Evolutionary conservation across 225 moss, liverwort and hornwort genomes (phyloP).

Genomic region (Antitrichia curtipendula): DNA sequence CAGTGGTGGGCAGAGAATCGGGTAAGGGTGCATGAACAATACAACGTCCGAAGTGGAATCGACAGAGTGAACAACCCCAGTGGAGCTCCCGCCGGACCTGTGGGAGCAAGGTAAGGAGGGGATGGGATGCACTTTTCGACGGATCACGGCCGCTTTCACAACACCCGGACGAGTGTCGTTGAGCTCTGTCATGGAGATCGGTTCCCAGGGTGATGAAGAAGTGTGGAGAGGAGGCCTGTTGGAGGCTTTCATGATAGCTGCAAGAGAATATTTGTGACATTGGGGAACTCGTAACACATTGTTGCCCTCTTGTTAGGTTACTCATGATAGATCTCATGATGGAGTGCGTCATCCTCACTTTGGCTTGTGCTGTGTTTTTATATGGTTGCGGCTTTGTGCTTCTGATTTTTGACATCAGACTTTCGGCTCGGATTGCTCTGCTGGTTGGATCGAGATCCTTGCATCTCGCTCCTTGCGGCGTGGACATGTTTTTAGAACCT

Average conservation of each 20-base stretch:
- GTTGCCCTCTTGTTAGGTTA: conserved; percentile 59
- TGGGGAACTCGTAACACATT: conserved; percentile 77
- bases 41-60: conserved; percentile 72
- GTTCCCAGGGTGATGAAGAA: not conserved
- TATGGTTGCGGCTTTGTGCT: not conserved
- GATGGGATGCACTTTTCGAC: conserved; percentile 20
- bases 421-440: not conserved
- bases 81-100: conserved; percentile 14
- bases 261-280: conserved; percentile 40
- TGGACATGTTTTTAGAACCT: not conserved
- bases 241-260: conserved; percentile 18
- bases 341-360: not conserved
- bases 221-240: conserved; percentile 7
- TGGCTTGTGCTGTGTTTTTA: not conserved
- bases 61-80: conserved; percentile 49
- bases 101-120: conserved; percentile 32
- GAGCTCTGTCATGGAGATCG: conserved; percentile 21
- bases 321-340: not conserved
- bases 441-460: not conserved
- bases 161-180: conserved; percentile 1
- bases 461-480: not conserved
- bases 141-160: not conserved
- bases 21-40: conserved; percentile 93
- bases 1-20: conserved; percentile 99
- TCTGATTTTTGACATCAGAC: conserved; percentile 9